A percentile compares a stretch with the other conserved stretches of the same genome.
Conservation (phyloP, 805 yeast species). For the Pichia scutulata region DNA sequence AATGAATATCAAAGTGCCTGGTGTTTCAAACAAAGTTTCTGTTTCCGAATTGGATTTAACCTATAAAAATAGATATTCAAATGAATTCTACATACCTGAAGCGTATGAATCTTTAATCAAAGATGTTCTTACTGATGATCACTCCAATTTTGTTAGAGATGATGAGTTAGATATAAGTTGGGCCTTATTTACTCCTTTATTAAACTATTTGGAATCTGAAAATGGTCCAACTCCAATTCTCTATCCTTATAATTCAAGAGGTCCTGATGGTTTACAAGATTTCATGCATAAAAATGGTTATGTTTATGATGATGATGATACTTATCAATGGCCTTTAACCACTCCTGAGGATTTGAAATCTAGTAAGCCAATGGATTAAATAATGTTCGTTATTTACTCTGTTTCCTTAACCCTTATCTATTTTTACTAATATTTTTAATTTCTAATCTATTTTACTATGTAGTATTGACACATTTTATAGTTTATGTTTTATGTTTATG, state of each 20-base stretch:
- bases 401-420: too few relatives aligned
- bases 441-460: too few relatives aligned
- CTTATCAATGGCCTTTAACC: conserved; percentile 89
- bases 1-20: conserved; percentile 90
- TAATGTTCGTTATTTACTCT: too few relatives aligned
- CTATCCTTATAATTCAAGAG: conserved; percentile 88
- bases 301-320: conserved; percentile 49
- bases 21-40: conserved; percentile 73
- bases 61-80: conserved; percentile 63
- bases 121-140: conserved; percentile 87
- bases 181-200: conserved; percentile 87
- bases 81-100: conserved; percentile 92
- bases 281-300: conserved; percentile 70
- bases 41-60: conserved; percentile 88
- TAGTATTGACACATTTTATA: too few relatives aligned
- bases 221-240: conserved; percentile 58
- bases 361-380: conserved; percentile 21
- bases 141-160: conserved; percentile 95
- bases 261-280: conserved; percentile 59
- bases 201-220: conserved; percentile 68
- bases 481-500: too few relatives aligned
- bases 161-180: conserved; percentile 94
- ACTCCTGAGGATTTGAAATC: conserved; percentile 34
- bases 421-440: background rate
- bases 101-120: conserved; percentile 94